Evolutionary conservation across 2,329 filamentous ascomycete genomes (phyloP).

Genomic region (Calonectria pteridis): DNA sequence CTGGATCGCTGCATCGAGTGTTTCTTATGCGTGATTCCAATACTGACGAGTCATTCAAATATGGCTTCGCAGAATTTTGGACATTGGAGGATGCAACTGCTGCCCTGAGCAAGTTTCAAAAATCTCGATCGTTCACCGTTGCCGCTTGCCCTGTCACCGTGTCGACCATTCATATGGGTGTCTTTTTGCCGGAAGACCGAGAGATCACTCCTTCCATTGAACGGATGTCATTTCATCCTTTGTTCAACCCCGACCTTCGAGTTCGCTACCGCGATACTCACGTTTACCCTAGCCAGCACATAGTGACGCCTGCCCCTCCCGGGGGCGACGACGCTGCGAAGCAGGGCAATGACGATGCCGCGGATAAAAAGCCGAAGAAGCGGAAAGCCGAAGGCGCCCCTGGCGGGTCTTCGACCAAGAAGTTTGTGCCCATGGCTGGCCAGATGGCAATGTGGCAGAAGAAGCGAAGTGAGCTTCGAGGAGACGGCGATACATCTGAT

Average conservation of each 20-base stretch:
- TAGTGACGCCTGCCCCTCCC: constrained; percentile 66
- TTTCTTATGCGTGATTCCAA: constrained; percentile 80
- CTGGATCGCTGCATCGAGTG: constrained; percentile 81
- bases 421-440: constrained; percentile 55
- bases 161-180: constrained; percentile 85
- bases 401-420: constrained; percentile 50
- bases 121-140: constrained; percentile 82
- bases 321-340: constrained; percentile 47
- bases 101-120: constrained; percentile 78
- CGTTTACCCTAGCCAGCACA: constrained; percentile 76
- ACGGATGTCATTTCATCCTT: constrained; percentile 76
- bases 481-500: constrained; percentile 21
- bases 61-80: constrained; percentile 87
- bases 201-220: constrained; percentile 66
- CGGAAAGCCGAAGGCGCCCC: constrained; percentile 61
- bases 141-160: constrained; percentile 78
- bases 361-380: constrained; percentile 63
- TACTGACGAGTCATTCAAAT: constrained; percentile 81
- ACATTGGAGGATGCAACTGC: constrained; percentile 81
- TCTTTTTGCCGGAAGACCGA: constrained; percentile 81
- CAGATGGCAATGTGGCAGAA: constrained; percentile 61
- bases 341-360: constrained; percentile 41
- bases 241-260: constrained; percentile 75
- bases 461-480: constrained; percentile 57
- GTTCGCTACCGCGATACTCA: constrained; percentile 83